Evolutionary conservation across 169 alveolate species (phyloP).

Genomic region (Pseudocohnilembus persalinus): DNA sequence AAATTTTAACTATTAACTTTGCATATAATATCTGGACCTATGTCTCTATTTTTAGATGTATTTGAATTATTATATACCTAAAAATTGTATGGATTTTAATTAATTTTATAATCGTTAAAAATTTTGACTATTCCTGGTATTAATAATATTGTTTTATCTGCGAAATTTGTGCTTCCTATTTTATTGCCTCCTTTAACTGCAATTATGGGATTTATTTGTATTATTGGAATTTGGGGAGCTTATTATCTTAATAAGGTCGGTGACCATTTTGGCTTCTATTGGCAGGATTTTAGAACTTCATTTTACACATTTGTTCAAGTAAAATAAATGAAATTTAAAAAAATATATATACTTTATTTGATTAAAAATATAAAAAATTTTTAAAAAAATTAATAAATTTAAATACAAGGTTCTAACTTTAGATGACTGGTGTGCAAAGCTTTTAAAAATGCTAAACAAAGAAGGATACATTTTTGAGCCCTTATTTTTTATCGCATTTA

Average conservation of each 20-base stretch:
- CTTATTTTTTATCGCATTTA: constrained; percentile 1
- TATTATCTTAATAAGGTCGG: neutral
- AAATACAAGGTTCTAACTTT: neutral
- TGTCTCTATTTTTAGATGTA: neutral
- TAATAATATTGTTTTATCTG: neutral
- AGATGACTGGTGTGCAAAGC: constrained; percentile 24
- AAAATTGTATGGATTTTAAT: constrained; percentile 1
- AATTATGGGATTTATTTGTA: neutral
- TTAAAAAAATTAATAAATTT: too few relatives aligned
- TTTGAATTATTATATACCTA: neutral
- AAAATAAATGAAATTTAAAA: neutral
- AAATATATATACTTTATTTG: too few relatives aligned
- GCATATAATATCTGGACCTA: constrained; percentile 17
- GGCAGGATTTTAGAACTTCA: constrained; percentile 10
- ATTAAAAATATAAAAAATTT: too few relatives aligned
- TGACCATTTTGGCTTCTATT: neutral
- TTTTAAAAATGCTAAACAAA: neutral
- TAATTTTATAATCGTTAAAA: constrained; percentile 7
- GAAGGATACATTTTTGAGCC: neutral
- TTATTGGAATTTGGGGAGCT: constrained; percentile 9
- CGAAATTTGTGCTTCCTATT: constrained; percentile 6
- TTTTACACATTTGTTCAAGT: constrained; percentile 17
- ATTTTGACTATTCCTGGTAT: neutral
- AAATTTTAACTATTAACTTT: constrained; percentile 2
- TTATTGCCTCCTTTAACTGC: constrained; percentile 13